phyloP scores from a whole-genome alignment of 495 filamentous ascomycete species.

The Podospora appendiculata region DNA sequence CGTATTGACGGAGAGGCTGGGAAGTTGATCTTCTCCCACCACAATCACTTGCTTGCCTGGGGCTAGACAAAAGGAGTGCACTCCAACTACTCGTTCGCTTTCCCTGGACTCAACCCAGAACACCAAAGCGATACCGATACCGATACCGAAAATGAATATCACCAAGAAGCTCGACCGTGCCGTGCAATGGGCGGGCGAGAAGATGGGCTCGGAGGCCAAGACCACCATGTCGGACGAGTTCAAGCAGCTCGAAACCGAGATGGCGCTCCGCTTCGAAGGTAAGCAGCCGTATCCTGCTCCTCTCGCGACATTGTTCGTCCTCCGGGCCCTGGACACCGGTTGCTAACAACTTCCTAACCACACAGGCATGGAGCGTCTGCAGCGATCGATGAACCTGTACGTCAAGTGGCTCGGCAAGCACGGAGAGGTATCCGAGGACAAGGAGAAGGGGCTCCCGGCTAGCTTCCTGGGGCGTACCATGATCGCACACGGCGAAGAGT shows the following conservation, averaged over 20 bases:
- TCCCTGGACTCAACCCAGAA: too few relatives aligned
- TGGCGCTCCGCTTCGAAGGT: constrained; percentile 90
- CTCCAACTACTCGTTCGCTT: too few relatives aligned
- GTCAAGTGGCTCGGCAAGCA: constrained; percentile 87
- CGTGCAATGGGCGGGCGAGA: constrained; percentile 97
- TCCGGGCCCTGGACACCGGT: background rate
- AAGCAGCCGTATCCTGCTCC: constrained; percentile 12
- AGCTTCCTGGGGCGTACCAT: constrained; percentile 80
- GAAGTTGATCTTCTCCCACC: too few relatives aligned
- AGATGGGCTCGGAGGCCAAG: constrained; percentile 91
- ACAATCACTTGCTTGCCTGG: too few relatives aligned
- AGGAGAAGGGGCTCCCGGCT: constrained; percentile 68
- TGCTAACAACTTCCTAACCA: constrained; percentile 6
- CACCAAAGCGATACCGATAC: too few relatives aligned
- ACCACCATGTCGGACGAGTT: constrained; percentile 88
- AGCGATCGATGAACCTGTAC: constrained; percentile 81
- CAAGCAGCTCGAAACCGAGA: constrained; percentile 86
- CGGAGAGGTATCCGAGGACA: constrained; percentile 76
- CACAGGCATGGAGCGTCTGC: constrained; percentile 83
- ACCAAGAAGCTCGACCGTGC: constrained; percentile 94
- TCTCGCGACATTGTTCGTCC: background rate
- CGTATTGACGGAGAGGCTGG: too few relatives aligned
- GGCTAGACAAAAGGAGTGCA: too few relatives aligned
- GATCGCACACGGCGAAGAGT: constrained; percentile 89
- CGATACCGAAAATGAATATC: constrained; percentile 62